Conservation (phyloP, 495 filamentous ascomycete genomes). For the Niebla homalea region DNA sequence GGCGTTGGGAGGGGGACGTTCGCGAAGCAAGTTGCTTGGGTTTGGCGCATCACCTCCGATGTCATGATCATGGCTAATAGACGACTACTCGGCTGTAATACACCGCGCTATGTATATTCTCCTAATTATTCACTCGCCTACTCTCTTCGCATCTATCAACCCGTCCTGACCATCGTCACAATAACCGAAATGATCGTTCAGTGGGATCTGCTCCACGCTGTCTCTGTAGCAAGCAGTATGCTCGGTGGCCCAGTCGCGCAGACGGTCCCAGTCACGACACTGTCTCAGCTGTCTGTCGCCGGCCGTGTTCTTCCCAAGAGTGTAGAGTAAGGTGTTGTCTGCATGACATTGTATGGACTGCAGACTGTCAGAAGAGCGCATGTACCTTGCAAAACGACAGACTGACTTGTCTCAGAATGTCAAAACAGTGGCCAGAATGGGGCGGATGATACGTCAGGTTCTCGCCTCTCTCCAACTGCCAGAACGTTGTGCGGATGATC, state of each 20-base stretch:
- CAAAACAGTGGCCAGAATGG: slow-evolving; percentile 15
- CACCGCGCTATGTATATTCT: too few species aligned
- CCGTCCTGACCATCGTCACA: background rate
- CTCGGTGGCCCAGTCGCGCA: background rate
- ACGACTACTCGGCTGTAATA: too few species aligned
- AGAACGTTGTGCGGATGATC: slow-evolving; percentile 14
- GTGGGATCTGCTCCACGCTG: background rate
- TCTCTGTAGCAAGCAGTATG: background rate
- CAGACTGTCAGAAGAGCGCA: too few species aligned
- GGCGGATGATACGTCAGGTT: too few species aligned
- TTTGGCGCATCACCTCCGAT: too few species aligned
- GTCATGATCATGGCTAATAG: too few species aligned
- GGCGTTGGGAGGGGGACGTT: too few species aligned
- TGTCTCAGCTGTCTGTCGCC: background rate
- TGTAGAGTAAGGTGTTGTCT: slow-evolving; percentile 11
- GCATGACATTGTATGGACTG: slow-evolving; percentile 11
- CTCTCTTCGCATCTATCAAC: too few species aligned
- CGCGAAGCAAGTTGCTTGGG: too few species aligned
- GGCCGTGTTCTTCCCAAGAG: slow-evolving; percentile 8
- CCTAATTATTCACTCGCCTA: too few species aligned
- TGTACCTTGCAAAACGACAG: too few species aligned
- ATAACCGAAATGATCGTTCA: background rate
- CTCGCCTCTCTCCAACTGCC: too few species aligned
- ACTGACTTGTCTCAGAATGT: slow-evolving; percentile 7
- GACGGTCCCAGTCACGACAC: background rate